Evolutionary conservation across 2,329 filamentous ascomycete species (phyloP), one percentile per base, ranked within the genome.

Genomic region (Colletotrichum musae): DNA sequence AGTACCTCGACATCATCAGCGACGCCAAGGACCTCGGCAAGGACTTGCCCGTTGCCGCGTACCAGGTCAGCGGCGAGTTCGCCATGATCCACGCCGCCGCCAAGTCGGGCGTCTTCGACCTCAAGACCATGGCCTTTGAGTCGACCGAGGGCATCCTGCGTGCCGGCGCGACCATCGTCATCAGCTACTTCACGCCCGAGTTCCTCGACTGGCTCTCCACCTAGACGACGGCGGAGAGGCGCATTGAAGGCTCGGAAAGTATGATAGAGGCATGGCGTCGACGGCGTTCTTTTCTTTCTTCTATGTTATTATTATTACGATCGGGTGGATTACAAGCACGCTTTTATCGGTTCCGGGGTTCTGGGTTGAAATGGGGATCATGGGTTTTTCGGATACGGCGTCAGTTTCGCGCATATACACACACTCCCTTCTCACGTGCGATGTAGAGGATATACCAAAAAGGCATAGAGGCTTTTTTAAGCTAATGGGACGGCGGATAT

Each of bases 11-110:
- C 81, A 97, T 99, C 76, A 98, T 99, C 80, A 94, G 93, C 74
- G 96, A 99, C 78, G 96, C 96, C 61, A 98, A 97, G 85, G 94
- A 98, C 62, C 88, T 98, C 62, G 95, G 94, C 68, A 92, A 91
- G 78, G 94, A 98, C 80, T 87, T 98, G 80, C 96, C 96, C 2
- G 88, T 99, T 43, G 95, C 96, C 1, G 95, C 96, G 24, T 99
- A 99, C 80, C 96, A 99, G 80, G 96, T 99, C 68, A 96, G 93
- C 76, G 96, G 96, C 74, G 96, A 99, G 84, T 99, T 92, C 78
- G 95, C 96, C 72, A 98, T 98, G 96, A 96, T 99, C 60, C 94
- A 98, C 77, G 96, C 96, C 0, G 96, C 89, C 21, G 96, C 96
- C 57, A 97, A 97, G 80, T 95, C 96, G 1, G 96, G 96, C 5